Evolutionary conservation across 768 basidiomycete species (phyloP), one percentile per base, ranked within the genome.

Genomic region (Sutorius australiensis): DNA sequence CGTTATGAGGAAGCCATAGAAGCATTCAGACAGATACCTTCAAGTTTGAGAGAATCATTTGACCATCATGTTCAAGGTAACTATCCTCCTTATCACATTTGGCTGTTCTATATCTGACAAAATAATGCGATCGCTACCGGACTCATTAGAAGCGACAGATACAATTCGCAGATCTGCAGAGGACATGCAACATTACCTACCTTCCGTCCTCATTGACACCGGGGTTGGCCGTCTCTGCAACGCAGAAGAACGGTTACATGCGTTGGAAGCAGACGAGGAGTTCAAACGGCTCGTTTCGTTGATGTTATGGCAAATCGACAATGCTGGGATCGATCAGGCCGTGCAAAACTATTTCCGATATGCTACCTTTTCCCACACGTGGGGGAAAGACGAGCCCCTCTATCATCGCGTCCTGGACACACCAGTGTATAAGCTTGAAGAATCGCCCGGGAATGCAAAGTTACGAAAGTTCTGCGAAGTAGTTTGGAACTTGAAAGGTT

Each of bases 281-380:
- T 63, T 50, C 51, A 60, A 55, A 3, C 32, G 50, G n/a, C 61
- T 64, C 16, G 42, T 66, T 13, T 54, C 53, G 1, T 64, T 58
- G 11, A 55, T 55, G 51, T 42, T 28, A 14, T 17, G 13, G 41
- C 33, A 30, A 12, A 14, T 48, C 9, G 54, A 50, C 7, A 9
- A 42, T 3, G 16, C 24, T 5, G 14, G 30, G 17, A 53, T 60
- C 34, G 16, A 40, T 1, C 51, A 45, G 38, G 43, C 5, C 1
- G 49, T 63, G 7, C 39, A 27, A 47, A 51, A 54, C 16, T 61
- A 53, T 16, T 64, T 53, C 41, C 45, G 49, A 32, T 64, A 63
- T 7, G 61, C 53, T 2, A 66, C 62, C 32, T 53, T 64, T 13
- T 64, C 63, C 10, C 64, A 64, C 30, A 64, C 58, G 0, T 64